Evolutionary conservation across 768 basidiomycete species (phyloP), one percentile per base, ranked within the genome.

Genomic region (Pulveroboletus frians): DNA sequence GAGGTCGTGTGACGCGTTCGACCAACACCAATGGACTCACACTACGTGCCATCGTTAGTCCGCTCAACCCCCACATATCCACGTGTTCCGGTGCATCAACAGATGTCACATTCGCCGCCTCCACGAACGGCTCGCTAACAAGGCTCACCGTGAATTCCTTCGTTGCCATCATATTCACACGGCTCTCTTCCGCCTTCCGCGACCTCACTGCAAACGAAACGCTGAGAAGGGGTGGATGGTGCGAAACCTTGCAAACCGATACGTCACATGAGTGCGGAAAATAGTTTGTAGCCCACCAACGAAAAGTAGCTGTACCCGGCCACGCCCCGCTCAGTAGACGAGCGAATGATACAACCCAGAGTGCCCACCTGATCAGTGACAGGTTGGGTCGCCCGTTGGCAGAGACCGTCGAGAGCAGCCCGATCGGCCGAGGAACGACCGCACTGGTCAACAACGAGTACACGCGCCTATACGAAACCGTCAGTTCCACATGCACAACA

Each of bases 111-210:
- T 84, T 83, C 8, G 78, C 80, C 3, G 77, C 76, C 56, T 82
- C 78, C 42, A 74, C 66, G 55, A 83, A 78, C 0, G 79, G 67
- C 63, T 88, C 84, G 47, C 81, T 85, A 56, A 92, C 80, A 45
- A 85, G 79, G 57, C 79, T 85, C 43, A 84, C 78, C 8, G 80
- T 81, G 64, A 90, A 91, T 59, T 85, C 74, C 52, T 80, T 81
- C 14, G 79, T 84, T 0, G 71, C 69, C 42, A 77, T 64, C 53
- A 88, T 84, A 53, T 89, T 89, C 50, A 75, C 72, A 42, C 78
- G 73, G 15, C 82, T 84, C 60, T 88, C 84, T 61, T 82, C 80
- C 34, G 73, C 71, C 31, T 69, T 65, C 23, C 68, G 69, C 35
- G 66, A 69, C 18, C 71, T 71, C 39, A 75, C 57, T 21, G 71